A percentile compares a stretch with the other conserved stretches of the same genome.
phyloP scores from a whole-genome alignment of 805 yeast genomes.

The Metschnikowia noctiluminum region DNA sequence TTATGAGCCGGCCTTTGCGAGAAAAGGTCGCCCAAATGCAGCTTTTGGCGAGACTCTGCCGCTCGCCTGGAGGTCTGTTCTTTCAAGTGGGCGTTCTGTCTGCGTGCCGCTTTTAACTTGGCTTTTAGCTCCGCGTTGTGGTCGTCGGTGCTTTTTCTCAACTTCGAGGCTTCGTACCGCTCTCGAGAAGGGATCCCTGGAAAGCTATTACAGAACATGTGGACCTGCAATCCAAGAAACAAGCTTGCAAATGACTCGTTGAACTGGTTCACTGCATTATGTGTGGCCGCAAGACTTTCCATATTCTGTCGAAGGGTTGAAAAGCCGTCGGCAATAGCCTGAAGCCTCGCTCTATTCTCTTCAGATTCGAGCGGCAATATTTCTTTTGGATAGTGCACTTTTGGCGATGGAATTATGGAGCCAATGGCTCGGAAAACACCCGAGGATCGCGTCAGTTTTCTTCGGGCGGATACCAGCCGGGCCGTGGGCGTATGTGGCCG shows the following conservation, averaged over 20 bases:
- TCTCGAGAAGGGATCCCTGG: conserved; percentile 38
- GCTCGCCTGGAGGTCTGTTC: conserved; percentile 11
- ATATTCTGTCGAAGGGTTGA: conserved; percentile 58
- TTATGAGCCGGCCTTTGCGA: conserved; percentile 1
- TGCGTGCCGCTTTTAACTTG: conserved; percentile 19
- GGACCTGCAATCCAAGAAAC: conserved; percentile 74
- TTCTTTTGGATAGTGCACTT: conserved; percentile 43
- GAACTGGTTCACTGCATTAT: conserved; percentile 58
- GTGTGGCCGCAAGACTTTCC: conserved; percentile 53
- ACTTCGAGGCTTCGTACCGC: conserved; percentile 31
- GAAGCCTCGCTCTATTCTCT: conserved; percentile 38
- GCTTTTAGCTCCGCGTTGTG: conserved; percentile 23
- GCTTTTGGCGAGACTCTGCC: conserved; percentile 2
- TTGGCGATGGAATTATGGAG: conserved; percentile 35
- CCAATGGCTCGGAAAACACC: conserved; percentile 23
- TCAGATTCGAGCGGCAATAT: conserved; percentile 42
- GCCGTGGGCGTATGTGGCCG: conserved; percentile 12
- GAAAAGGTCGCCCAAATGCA: neutral
- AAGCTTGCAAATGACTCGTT: conserved; percentile 79
- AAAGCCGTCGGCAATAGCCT: conserved; percentile 38
- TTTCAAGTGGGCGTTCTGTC: conserved; percentile 18
- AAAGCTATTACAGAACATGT: conserved; percentile 86
- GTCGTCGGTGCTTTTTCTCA: conserved; percentile 20
- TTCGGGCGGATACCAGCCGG: conserved; percentile 11
- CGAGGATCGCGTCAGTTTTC: conserved; percentile 23